Evolutionary conservation across 495 filamentous ascomycete genomes (phyloP).

Genomic region (Penicillium verhagenii): DNA sequence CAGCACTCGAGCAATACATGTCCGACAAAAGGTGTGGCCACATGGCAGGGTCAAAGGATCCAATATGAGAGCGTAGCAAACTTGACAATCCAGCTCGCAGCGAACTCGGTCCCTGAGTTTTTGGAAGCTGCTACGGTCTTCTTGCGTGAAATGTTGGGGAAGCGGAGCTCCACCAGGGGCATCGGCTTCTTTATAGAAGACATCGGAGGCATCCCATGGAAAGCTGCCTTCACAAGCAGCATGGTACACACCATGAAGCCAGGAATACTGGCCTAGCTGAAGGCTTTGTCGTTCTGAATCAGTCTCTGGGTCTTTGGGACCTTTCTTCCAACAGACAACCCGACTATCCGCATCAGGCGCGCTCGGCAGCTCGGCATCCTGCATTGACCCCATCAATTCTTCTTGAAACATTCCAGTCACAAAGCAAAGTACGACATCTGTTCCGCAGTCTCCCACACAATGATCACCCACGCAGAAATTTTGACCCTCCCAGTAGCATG

Average conservation of each 20-base stretch:
- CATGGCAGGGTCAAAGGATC: constrained; percentile 83
- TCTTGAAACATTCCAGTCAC: constrained; percentile 54
- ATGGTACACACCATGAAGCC: constrained; percentile 31
- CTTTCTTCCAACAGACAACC: constrained; percentile 40
- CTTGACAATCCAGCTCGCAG: constrained; percentile 78
- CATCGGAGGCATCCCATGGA: constrained; percentile 42
- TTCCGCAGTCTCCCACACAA: constrained; percentile 68
- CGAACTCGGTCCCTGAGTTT: constrained; percentile 58
- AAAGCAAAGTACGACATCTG: constrained; percentile 73
- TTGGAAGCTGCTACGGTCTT: constrained; percentile 54
- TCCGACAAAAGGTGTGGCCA: constrained; percentile 85
- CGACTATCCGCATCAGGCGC: constrained; percentile 43
- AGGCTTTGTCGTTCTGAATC: constrained; percentile 14
- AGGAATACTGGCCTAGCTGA: constrained; percentile 10
- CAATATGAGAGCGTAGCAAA: constrained; percentile 76
- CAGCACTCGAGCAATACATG: constrained; percentile 69
- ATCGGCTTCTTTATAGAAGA: constrained; percentile 48
- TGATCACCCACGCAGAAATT: constrained; percentile 64
- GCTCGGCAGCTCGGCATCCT: not conserved
- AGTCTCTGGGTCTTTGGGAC: not conserved
- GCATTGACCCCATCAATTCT: constrained; percentile 37
- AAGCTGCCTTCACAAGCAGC: constrained; percentile 32
- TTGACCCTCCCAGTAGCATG: constrained; percentile 61
- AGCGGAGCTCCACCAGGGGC: constrained; percentile 7
- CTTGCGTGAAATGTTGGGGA: constrained; percentile 40